Evolutionary conservation across 2,329 filamentous ascomycete genomes (phyloP).

Genomic region (Pleoardoris graminearum): DNA sequence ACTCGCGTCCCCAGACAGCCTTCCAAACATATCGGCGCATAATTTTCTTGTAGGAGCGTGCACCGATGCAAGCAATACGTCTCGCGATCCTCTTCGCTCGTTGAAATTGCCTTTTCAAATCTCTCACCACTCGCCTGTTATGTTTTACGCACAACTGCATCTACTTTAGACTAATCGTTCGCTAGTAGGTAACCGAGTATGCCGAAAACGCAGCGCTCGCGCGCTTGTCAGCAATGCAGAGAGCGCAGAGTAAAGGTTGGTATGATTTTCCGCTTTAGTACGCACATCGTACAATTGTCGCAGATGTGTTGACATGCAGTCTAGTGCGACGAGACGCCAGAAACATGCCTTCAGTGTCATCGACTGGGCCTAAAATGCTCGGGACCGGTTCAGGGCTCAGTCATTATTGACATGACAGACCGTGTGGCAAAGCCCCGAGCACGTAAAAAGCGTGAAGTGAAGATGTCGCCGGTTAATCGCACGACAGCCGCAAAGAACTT

Average conservation of each 20-base stretch:
- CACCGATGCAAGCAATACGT: conserved; percentile 2
- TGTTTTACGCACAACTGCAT: neutral
- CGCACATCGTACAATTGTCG: neutral
- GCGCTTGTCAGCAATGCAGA: conserved; percentile 40
- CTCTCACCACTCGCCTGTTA: neutral
- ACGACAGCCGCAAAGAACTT: conserved; percentile 13
- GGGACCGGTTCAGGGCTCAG: conserved; percentile 36
- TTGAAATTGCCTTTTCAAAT: conserved; percentile 21
- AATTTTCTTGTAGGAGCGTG: neutral
- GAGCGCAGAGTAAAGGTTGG: conserved; percentile 41
- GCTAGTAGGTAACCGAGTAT: neutral
- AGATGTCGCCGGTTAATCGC: neutral
- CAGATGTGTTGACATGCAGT: neutral
- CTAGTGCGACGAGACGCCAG: conserved; percentile 41
- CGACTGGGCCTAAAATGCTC: conserved; percentile 36
- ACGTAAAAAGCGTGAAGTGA: conserved; percentile 25
- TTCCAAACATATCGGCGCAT: conserved; percentile 1
- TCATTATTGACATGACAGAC: conserved; percentile 44
- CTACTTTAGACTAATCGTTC: neutral
- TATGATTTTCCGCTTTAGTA: neutral
- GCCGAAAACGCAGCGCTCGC: conserved; percentile 38
- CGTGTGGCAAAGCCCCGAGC: conserved; percentile 31
- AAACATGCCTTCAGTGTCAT: conserved; percentile 32
- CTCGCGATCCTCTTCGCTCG: conserved; percentile 11
- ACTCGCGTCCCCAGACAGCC: neutral